phyloP scores from a whole-genome alignment of 257 asterid species.

The Paulownia fortunei region DNA sequence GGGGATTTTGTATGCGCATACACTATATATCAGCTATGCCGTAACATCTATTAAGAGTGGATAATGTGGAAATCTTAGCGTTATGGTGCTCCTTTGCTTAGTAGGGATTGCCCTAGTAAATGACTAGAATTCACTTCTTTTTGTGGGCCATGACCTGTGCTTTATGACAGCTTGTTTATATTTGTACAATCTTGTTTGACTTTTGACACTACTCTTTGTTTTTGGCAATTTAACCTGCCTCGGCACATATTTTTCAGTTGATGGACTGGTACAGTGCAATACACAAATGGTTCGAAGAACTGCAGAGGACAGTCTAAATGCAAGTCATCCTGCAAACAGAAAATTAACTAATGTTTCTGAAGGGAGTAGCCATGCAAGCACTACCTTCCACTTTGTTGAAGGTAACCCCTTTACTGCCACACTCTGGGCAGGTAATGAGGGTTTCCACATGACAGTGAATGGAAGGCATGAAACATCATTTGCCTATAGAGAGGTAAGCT shows the following conservation, averaged over 20 bases:
- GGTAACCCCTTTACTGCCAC: constrained; percentile 93
- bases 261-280: constrained; percentile 85
- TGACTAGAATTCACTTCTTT: not conserved
- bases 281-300: constrained; percentile 47
- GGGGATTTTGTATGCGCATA: not conserved
- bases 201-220: not conserved
- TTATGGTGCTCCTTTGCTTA: not conserved
- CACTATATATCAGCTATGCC: not conserved
- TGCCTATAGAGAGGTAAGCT: constrained; percentile 67
- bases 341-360: constrained; percentile 56
- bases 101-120: not conserved
- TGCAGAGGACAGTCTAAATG: constrained; percentile 43
- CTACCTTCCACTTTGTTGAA: constrained; percentile 72
- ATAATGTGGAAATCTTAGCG: constrained; percentile 2
- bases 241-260: constrained; percentile 59
- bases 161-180: not conserved
- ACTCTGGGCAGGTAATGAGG: constrained; percentile 88
- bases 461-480: constrained; percentile 97
- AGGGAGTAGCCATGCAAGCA: constrained; percentile 50
- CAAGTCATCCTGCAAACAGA: constrained; percentile 44
- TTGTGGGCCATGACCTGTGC: not conserved
- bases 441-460: constrained; percentile 92
- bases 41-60: not conserved
- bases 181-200: constrained; percentile 7
- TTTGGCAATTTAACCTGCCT: constrained; percentile 24